phyloP scores from a whole-genome alignment of 2,329 filamentous ascomycete genomes.

The Penicillium psychrosexuale region DNA sequence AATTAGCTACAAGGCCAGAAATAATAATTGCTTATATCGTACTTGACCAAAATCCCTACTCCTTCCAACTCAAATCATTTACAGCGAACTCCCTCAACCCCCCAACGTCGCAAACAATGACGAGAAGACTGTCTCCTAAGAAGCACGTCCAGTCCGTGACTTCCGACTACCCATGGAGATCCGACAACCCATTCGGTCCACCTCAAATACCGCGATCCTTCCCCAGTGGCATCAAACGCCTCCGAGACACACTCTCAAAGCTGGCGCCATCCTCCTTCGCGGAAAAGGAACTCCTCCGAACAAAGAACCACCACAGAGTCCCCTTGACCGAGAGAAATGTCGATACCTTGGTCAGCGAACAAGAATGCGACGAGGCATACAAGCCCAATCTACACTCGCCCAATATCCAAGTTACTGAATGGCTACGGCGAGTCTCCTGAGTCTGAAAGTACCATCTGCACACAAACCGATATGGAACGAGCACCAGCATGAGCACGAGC shows the following conservation, averaged over 20 bases:
- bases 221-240: conserved; percentile 32
- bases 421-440: conserved; percentile 70
- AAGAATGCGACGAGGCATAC: conserved; percentile 52
- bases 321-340: conserved; percentile 39
- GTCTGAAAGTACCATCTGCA: conserved; percentile 35
- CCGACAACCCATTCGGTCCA: conserved; percentile 33
- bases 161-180: conserved; percentile 31
- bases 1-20: conserved; percentile 1
- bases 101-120: background rate
- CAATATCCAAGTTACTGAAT: conserved; percentile 69
- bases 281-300: conserved; percentile 35
- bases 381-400: conserved; percentile 54
- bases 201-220: conserved; percentile 28
- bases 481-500: background rate
- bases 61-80: background rate
- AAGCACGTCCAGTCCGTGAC: conserved; percentile 6
- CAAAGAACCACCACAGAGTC: conserved; percentile 35
- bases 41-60: conserved; percentile 4
- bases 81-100: background rate
- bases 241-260: conserved; percentile 37
- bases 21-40: background rate
- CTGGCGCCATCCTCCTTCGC: conserved; percentile 33
- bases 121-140: background rate
- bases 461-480: background rate
- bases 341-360: conserved; percentile 34